phyloP scores from a whole-genome alignment of 768 basidiomycete species.

The Fistulinella prunicolor region DNA sequence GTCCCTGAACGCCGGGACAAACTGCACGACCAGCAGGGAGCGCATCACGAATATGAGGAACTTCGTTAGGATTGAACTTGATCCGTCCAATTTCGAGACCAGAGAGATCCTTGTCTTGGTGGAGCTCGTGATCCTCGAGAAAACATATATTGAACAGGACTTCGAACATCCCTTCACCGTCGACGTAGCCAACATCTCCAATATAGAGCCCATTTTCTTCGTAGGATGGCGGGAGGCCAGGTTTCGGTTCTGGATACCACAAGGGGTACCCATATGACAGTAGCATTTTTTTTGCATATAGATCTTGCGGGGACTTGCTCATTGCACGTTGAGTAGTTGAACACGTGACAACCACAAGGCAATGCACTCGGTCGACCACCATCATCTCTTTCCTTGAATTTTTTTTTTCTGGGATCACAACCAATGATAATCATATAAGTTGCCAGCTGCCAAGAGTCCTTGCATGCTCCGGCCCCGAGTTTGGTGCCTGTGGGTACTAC shows the following conservation, averaged over 20 bases:
- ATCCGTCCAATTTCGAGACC: neutral
- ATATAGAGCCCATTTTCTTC: neutral
- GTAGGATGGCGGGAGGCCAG: neutral
- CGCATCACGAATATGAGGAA: neutral
- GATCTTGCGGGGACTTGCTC: neutral
- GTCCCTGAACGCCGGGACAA: no score
- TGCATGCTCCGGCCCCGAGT: no score
- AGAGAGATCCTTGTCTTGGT: neutral
- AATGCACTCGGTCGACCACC: no score
- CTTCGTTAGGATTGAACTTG: no score
- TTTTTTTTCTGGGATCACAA: no score
- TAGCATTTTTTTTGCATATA: neutral
- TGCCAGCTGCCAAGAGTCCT: no score
- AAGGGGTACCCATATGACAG: neutral
- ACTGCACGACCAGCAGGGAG: neutral
- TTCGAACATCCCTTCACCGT: neutral
- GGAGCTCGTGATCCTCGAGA: neutral
- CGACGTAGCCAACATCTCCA: neutral
- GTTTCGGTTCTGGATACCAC: neutral
- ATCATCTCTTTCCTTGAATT: no score
- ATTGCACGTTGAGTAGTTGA: neutral
- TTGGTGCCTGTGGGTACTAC: no score
- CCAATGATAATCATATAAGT: no score
- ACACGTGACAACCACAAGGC: neutral
- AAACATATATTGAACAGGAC: neutral